Base-by-base conservation (phyloP, 2,329 filamentous ascomycete species). In the Fusarium veterinarium region DNA sequence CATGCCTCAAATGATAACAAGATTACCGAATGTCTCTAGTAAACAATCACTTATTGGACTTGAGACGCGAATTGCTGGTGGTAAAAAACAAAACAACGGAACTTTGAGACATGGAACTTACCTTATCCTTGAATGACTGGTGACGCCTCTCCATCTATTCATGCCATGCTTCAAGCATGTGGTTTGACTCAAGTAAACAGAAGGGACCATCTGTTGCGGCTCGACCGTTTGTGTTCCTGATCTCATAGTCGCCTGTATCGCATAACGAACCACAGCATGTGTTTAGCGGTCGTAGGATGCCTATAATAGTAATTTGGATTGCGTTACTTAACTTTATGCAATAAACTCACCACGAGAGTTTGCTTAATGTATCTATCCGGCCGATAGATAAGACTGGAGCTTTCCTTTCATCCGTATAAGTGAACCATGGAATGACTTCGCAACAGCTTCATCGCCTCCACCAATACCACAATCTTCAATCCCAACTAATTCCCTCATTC, bases 51-150 rank as follows among this genome's bases (percentile, higher is more conserved):
- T 20, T 42, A 31, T 52, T 40, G 25, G 31, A 30, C 44, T 10
- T 38, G 17, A 13, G 19, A 31, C 30, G 10, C 11, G 20, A 8
- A n/a, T n/a, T 2, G 23, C 10, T 17, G 7, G 8, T 8, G 31
- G 45, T 5, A 28, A 45, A 40, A 57, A 28, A 35, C 57, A 57
- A 45, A 38, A 42, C 30, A 59, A 30, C 41, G 28, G 42, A 40
- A 37, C 44, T n/a, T 25, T 33, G 19, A 40, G 48, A 61, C 65
- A 68, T 23, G 38, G 62, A 45, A 60, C 44, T 33, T 9, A 58
- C 40, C 44, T 33, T n/a, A 48, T 23, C 28, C 17, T 28, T 31
- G 17, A 5, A 17, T 31, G 19, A 16, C n/a, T 31, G 12, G 23
- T 20, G 6, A 56, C 56, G 55, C 30, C 33, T 20, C 55, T 38